A percentile compares a stretch with the other conserved stretches of the same genome.
phyloP scores from a whole-genome alignment of 2,329 filamentous ascomycete species.

The Scleromitrula shiraiana region DNA sequence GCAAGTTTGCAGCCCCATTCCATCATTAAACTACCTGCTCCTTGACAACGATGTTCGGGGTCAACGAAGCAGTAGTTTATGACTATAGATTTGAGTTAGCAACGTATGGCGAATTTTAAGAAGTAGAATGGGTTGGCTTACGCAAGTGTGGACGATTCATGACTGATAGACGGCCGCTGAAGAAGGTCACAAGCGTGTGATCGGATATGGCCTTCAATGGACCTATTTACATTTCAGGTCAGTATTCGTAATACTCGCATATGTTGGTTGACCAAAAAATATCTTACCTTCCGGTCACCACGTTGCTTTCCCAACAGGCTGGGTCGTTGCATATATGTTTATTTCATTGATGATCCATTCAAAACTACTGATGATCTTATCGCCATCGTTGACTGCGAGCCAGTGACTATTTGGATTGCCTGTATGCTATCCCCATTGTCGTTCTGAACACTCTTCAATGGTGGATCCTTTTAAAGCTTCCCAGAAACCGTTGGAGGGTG shows the following conservation, averaged over 20 bases:
- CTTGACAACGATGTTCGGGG: not conserved
- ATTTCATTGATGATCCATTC: not conserved
- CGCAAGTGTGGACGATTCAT: constrained; percentile 1
- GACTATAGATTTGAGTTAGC: not conserved
- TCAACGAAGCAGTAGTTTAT: not conserved
- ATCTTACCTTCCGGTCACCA: not conserved
- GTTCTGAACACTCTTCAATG: not conserved
- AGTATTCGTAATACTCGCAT: not conserved
- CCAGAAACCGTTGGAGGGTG: not conserved
- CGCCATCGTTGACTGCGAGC: not conserved
- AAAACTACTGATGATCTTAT: not conserved
- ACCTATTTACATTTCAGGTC: not conserved
- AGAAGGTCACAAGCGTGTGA: not conserved
- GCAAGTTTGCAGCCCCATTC: not conserved
- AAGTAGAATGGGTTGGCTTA: not conserved
- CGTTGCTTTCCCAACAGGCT: not conserved
- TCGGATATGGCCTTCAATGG: not conserved
- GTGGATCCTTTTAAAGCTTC: not conserved
- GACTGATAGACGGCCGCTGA: not conserved
- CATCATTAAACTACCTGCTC: not conserved
- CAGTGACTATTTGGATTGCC: not conserved
- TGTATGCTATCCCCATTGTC: not conserved
- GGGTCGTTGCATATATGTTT: not conserved
- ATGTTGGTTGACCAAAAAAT: not conserved
- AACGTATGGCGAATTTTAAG: not conserved